Conservation (phyloP, 768 basidiomycete species). For the Multifurca ochricompacta region DNA sequence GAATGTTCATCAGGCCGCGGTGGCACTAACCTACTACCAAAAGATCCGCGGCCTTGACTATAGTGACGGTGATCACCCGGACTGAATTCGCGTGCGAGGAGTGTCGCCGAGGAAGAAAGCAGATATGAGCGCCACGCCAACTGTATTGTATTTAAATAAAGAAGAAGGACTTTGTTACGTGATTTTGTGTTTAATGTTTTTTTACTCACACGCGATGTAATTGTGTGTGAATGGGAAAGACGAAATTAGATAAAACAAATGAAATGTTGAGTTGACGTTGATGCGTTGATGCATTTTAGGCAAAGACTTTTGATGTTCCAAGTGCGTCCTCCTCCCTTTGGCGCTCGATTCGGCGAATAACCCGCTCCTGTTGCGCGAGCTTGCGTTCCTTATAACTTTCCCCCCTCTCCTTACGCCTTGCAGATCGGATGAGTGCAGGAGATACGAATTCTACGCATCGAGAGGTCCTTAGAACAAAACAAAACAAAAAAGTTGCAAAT, state of each 20-base stretch:
- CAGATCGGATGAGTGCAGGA: slow-evolving; percentile 71
- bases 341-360: slow-evolving; percentile 54
- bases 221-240: slow-evolving; percentile 2
- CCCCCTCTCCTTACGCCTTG: slow-evolving; percentile 63
- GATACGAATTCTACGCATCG: slow-evolving; percentile 74
- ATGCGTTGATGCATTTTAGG: slow-evolving; percentile 37
- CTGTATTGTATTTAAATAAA: background rate
- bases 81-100: background rate
- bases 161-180: background rate
- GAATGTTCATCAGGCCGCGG: background rate
- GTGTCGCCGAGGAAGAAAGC: background rate
- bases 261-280: too few species aligned
- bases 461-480: background rate
- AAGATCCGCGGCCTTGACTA: background rate
- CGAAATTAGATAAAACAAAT: slow-evolving; percentile 5
- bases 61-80: background rate
- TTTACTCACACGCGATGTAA: too few species aligned
- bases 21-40: background rate
- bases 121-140: background rate
- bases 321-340: slow-evolving; percentile 68
- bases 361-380: slow-evolving; percentile 61
- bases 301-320: slow-evolving; percentile 84
- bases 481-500: background rate
- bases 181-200: background rate
- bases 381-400: slow-evolving; percentile 78